phyloP scores from a whole-genome alignment of 176 grass and related monocot species.

The Eleusine coracana region DNA sequence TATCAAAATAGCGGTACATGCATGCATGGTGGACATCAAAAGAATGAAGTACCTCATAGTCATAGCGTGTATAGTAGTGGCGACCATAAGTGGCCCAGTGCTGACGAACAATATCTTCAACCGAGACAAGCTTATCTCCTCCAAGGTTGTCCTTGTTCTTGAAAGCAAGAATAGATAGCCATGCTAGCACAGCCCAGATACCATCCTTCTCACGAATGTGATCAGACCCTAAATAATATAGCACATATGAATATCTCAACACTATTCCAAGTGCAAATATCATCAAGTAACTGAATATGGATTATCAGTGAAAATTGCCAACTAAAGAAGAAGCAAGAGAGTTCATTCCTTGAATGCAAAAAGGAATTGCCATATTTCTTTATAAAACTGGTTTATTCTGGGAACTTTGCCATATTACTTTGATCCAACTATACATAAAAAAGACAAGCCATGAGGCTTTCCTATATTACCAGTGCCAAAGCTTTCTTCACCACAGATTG shows the following conservation, averaged over 20 bases:
- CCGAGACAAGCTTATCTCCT: constrained; percentile 77
- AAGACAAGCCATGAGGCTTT: neutral
- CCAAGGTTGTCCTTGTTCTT: constrained; percentile 92
- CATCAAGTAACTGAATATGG: neutral
- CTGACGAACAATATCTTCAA: constrained; percentile 90
- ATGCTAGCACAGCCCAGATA: constrained; percentile 99
- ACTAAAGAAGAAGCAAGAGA: neutral
- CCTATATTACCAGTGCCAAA: constrained; percentile 90
- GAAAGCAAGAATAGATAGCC: constrained; percentile 97
- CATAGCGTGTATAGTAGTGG: constrained; percentile 98
- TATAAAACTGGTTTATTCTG: neutral
- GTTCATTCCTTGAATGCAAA: neutral
- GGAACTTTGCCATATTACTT: neutral
- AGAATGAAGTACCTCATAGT: constrained; percentile 76
- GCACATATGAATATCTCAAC: constrained; percentile 28
- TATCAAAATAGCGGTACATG: neutral
- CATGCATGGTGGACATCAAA: neutral
- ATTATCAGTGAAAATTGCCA: neutral
- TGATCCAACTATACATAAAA: neutral
- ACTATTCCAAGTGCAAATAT: neutral
- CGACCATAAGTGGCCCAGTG: constrained; percentile 97
- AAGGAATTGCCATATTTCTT: neutral
- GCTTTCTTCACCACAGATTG: constrained; percentile 98
- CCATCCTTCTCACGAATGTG: constrained; percentile 99
- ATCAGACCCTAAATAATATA: constrained; percentile 73